phyloP scores from a whole-genome alignment of 352 stramenopile species.

The Globisporangium nagaii region DNA sequence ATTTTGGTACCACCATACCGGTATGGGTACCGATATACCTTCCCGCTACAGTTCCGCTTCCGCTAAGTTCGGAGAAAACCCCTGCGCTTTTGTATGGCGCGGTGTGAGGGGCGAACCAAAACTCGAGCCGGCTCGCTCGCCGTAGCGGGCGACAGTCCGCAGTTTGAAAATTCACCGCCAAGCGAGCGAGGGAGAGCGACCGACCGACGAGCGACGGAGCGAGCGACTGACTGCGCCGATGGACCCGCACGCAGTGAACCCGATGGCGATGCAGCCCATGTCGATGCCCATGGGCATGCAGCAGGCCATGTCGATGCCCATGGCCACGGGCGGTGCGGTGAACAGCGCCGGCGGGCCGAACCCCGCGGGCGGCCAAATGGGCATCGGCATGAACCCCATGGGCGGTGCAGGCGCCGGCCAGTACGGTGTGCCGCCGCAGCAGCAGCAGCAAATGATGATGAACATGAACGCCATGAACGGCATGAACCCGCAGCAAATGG shows the following conservation, averaged over 20 bases:
- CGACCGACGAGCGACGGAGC: neutral
- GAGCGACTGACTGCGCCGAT: slow-evolving; percentile 18
- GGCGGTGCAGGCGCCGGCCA: slow-evolving; percentile 19
- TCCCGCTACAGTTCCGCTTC: no score
- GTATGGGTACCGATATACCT: no score
- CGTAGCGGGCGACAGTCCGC: no score
- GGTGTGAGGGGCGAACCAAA: no score
- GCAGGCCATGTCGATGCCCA: slow-evolving; percentile 51
- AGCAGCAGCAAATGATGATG: slow-evolving; percentile 60
- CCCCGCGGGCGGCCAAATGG: slow-evolving; percentile 36
- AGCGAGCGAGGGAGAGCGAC: neutral
- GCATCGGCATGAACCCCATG: slow-evolving; percentile 55
- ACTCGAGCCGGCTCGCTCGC: no score
- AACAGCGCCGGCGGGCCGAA: slow-evolving; percentile 13
- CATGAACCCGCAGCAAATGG: slow-evolving; percentile 23
- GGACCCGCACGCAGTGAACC: slow-evolving; percentile 62
- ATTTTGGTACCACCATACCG: no score
- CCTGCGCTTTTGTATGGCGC: no score
- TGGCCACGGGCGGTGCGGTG: slow-evolving; percentile 18
- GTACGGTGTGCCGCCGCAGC: slow-evolving; percentile 35
- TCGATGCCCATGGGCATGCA: slow-evolving; percentile 58
- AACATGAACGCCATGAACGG: slow-evolving; percentile 52
- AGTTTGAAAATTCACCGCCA: slow-evolving; percentile 1
- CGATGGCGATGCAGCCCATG: slow-evolving; percentile 63
- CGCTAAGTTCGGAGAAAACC: no score